A percentile compares a stretch with the other conserved stretches of the same genome.
Conservation (phyloP, 495 filamentous ascomycete species). For the Tuber indicum region DNA sequence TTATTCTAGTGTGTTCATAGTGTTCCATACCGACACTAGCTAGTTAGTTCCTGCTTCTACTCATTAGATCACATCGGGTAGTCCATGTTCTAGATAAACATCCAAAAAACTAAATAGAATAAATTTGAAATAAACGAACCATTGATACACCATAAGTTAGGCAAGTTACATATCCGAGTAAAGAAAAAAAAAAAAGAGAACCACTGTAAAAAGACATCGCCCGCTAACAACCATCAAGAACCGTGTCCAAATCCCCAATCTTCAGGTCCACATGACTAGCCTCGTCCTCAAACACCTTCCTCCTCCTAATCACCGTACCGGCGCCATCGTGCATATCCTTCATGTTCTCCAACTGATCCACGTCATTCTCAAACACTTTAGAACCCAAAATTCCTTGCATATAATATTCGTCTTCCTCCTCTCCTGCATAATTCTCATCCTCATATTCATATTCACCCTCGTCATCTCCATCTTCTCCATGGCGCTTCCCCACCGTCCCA, state of each 20-base stretch:
- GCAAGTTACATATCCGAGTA: background rate
- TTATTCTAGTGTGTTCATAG: background rate
- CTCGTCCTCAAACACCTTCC: slow-evolving; percentile 3
- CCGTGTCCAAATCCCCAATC: slow-evolving; percentile 3
- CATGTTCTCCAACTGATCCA: background rate
- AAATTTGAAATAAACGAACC: background rate
- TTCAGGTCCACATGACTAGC: background rate
- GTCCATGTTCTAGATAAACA: background rate
- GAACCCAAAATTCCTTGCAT: background rate
- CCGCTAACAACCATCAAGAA: background rate
- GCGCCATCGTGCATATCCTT: background rate
- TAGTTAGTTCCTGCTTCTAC: background rate
- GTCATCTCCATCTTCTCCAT: background rate
- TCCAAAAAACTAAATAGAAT: background rate
- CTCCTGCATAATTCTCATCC: slow-evolving; percentile 12
- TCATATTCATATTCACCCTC: slow-evolving; percentile 23
- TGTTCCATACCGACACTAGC: background rate
- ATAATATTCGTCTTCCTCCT: background rate
- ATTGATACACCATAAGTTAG: background rate
- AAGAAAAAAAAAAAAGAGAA: background rate
- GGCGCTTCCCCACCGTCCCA: background rate
- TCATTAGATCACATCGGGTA: background rate
- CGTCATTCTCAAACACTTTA: background rate
- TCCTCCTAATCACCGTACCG: background rate
- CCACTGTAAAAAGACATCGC: background rate